These are phyloP conservation scores for Ceratocystis albifundus DNA, from an alignment of 2,329 filamentous ascomycete genomes.

Conservation along the genomic window DNA sequence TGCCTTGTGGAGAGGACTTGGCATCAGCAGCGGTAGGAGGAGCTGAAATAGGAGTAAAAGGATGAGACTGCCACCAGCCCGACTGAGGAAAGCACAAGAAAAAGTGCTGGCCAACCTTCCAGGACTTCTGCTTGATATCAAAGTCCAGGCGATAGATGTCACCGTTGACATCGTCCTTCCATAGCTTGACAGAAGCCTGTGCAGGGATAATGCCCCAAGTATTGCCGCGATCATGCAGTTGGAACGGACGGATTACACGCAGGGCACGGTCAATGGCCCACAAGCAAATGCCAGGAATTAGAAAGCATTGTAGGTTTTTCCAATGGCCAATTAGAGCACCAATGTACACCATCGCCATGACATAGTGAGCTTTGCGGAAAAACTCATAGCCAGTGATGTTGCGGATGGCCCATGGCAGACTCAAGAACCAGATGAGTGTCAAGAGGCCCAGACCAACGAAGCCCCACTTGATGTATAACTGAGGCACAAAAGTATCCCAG, in stretches of 20 bases:
- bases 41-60: constrained; percentile 52
- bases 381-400: constrained; percentile 59
- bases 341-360: constrained; percentile 62
- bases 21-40: constrained; percentile 31
- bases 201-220: constrained; percentile 23
- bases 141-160: constrained; percentile 57
- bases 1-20: constrained; percentile 26
- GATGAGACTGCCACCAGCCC: constrained; percentile 61
- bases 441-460: constrained; percentile 56
- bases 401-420: constrained; percentile 45
- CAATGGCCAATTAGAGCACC: constrained; percentile 68
- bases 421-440: constrained; percentile 48
- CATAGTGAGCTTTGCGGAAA: constrained; percentile 63
- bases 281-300: constrained; percentile 53
- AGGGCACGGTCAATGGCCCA: constrained; percentile 53
- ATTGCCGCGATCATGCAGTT: constrained; percentile 47
- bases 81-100: constrained; percentile 56
- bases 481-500: constrained; percentile 44
- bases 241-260: constrained; percentile 44
- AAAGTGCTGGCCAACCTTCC: constrained; percentile 60
- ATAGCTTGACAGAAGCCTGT: constrained; percentile 35
- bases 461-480: constrained; percentile 64
- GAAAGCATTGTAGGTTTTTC: constrained; percentile 54
- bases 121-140: constrained; percentile 46
- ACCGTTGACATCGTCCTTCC: constrained; percentile 45